Evolutionary conservation across 352 stramenopile species (phyloP).

Genomic region (Pythium folliculosum): DNA sequence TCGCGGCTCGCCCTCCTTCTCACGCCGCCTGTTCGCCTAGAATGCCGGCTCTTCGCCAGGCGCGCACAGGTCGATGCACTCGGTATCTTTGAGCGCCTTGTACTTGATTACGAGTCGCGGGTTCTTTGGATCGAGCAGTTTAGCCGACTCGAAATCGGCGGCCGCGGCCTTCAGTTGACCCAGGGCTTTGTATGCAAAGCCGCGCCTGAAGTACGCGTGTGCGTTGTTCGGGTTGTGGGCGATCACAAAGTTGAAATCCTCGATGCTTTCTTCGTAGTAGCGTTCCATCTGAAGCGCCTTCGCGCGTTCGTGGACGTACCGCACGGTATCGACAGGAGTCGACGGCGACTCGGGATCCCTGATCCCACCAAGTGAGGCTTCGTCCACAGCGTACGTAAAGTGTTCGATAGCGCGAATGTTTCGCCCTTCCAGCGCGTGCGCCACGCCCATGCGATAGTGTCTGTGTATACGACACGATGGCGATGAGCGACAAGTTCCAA

Average conservation of each 20-base stretch:
- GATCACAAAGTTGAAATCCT: conserved; percentile 77
- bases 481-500: too few relatives aligned
- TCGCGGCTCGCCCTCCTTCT: not conserved
- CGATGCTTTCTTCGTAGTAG: conserved; percentile 66
- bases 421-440: conserved; percentile 43
- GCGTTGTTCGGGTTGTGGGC: conserved; percentile 75
- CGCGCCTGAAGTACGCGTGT: conserved; percentile 81
- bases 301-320: conserved; percentile 74
- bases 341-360: not conserved
- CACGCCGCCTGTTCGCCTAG: conserved; percentile 20
- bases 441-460: conserved; percentile 76
- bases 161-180: conserved; percentile 57
- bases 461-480: conserved; percentile 22
- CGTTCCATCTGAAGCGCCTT: conserved; percentile 79
- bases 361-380: conserved; percentile 9
- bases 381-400: conserved; percentile 52
- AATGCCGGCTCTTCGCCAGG: conserved; percentile 62
- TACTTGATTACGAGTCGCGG: conserved; percentile 80
- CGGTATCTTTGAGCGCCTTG: conserved; percentile 65
- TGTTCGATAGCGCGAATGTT: conserved; percentile 70
- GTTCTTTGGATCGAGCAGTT: conserved; percentile 62
- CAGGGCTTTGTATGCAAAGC: conserved; percentile 68
- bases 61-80: conserved; percentile 71
- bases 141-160: conserved; percentile 72
- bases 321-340: conserved; percentile 23